Percentiles rank a stretch among this genome's conserved stretches.
phyloP scores from a whole-genome alignment of 495 filamentous ascomycete genomes.

The Aspergillus campestris region DNA sequence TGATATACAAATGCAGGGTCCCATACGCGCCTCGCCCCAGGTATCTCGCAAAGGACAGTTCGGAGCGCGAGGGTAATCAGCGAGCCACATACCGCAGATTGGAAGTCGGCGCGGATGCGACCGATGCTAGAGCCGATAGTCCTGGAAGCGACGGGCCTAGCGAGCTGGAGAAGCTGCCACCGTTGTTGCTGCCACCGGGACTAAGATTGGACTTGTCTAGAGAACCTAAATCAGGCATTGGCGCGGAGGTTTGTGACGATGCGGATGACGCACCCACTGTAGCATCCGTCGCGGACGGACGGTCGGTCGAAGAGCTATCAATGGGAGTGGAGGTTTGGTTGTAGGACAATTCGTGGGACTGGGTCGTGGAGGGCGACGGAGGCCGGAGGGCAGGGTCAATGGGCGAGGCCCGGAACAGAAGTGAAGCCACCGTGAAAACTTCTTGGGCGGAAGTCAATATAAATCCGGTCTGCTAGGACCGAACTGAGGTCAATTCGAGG shows the following conservation, averaged over 20 bases:
- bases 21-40: too few relatives aligned
- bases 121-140: constrained; percentile 54
- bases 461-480: constrained; percentile 31
- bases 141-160: constrained; percentile 44
- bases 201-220: constrained; percentile 13
- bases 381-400: constrained; percentile 45
- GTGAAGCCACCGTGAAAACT: constrained; percentile 41
- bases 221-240: constrained; percentile 26
- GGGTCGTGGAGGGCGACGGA: constrained; percentile 33
- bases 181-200: constrained; percentile 17
- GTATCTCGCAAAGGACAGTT: too few relatives aligned
- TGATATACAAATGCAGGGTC: too few relatives aligned
- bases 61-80: background rate
- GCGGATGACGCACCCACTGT: constrained; percentile 26
- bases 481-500: constrained; percentile 18
- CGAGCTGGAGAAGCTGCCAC: constrained; percentile 20
- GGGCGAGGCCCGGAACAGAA: constrained; percentile 49
- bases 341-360: constrained; percentile 30
- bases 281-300: constrained; percentile 14
- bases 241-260: constrained; percentile 28
- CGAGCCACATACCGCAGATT: constrained; percentile 53
- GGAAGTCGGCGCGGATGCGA: constrained; percentile 52
- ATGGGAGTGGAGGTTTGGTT: constrained; percentile 15
- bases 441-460: constrained; percentile 23
- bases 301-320: constrained; percentile 13